Evolutionary conservation across 768 basidiomycete species (phyloP), one percentile per base, ranked within the genome.

Genomic region (Infundibulicybe gibba): DNA sequence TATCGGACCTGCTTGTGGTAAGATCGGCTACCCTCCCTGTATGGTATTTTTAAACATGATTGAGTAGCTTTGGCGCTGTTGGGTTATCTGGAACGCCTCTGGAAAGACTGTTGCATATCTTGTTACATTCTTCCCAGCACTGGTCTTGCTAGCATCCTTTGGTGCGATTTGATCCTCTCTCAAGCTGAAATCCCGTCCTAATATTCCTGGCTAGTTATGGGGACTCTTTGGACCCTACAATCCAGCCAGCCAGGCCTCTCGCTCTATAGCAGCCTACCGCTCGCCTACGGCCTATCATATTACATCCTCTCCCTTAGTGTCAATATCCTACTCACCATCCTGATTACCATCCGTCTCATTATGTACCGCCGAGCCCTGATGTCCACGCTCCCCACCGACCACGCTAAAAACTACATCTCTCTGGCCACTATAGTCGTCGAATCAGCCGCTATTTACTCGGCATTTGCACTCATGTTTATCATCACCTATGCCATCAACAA

Each of bases 21-120:
- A 49, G 63, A 43, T 38, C 8, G 12, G 19, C n/a, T 37, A 20
- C 15, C 37, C 25, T 20, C 33, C 11, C 2, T 43, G 21, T 20
- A 39, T 20, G 14, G n/a, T 42, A 15, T 21, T 21, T 39, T n/a
- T 40, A 25, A 8, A 49, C 14, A 42, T 21, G 11, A 38, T 11
- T 13, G 17, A 13, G 12, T 44, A 69, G 70, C 54, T 69, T 44
- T 73, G 69, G 68, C 59, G 70, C 9, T 72, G 67, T 51, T 68
- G 62, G 59, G 63, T 71, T 13, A 67, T 73, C 15, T 74, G 70
- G 68, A 57, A 50, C 10, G 58, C 61, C 6, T 59, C 59, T 13
- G 65, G 66, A 9, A 49, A 47, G 10, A 21, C 35, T 0, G 37
- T 54, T 11, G 61, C 65, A 3, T 58, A 61, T 50, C 43, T 58